Evolutionary conservation across 768 basidiomycete genomes (phyloP).

Genomic region (Rhodocollybia butyracea): DNA sequence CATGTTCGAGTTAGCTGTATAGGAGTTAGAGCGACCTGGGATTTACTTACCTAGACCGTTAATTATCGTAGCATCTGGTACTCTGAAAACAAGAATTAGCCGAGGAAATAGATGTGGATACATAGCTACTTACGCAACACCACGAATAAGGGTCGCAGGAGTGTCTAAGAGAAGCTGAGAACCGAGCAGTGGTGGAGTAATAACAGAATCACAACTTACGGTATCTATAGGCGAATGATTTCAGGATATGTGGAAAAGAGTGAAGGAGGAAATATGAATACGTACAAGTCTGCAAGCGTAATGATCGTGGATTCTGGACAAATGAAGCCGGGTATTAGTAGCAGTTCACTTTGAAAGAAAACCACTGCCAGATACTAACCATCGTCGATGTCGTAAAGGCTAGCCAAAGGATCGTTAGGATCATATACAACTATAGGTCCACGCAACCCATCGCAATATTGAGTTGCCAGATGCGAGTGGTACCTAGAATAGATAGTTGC

Average conservation of each 20-base stretch:
- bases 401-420: slow-evolving; percentile 30
- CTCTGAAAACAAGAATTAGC: neutral
- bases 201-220: neutral
- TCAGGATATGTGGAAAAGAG: neutral
- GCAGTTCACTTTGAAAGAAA: neutral
- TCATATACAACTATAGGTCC: slow-evolving; percentile 33
- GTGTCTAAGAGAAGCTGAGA: slow-evolving; percentile 10
- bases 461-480: slow-evolving; percentile 19
- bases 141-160: slow-evolving; percentile 3
- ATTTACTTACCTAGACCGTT: slow-evolving; percentile 29
- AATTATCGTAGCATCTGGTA: slow-evolving; percentile 23
- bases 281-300: slow-evolving; percentile 32
- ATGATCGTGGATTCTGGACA: slow-evolving; percentile 22
- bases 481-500: too few species aligned
- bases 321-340: neutral
- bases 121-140: slow-evolving; percentile 3
- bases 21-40: neutral
- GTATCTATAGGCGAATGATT: neutral
- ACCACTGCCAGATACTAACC: too few species aligned
- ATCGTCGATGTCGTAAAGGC: slow-evolving; percentile 22
- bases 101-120: slow-evolving; percentile 1
- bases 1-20: neutral
- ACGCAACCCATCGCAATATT: slow-evolving; percentile 39
- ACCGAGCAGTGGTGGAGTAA: neutral
- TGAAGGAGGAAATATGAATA: neutral